Evolutionary conservation across 768 basidiomycete species (phyloP), one percentile per base, ranked within the genome.

Genomic region (Tricholoma sp.): DNA sequence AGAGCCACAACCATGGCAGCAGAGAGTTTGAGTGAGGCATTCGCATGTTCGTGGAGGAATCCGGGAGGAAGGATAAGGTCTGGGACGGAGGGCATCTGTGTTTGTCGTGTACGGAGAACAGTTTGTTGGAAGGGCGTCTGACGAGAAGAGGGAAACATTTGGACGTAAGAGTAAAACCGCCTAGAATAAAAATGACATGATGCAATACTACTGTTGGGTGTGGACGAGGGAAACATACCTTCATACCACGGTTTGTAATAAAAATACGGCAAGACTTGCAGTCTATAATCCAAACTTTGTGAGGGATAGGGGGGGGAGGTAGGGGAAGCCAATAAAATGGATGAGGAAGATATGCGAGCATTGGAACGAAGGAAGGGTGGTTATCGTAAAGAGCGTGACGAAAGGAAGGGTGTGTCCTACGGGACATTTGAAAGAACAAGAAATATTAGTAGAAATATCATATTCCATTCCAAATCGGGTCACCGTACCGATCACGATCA

Each of bases 211-310:
- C 12, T 5, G 54, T 56, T 35, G 22, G 46, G 45, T 34, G 24
- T 46, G 11, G 21, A 16, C 5, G 22, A 34, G 41, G 22, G 46
- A 18, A 12, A 64, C 64, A 34, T 63, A 83, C 89, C 80, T 89
- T 88, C 91, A 93, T 93, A 56, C 85, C 91, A 24, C 91, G 81
- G 68, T 93, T 91, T 14, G 90, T 89, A 50, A 93, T 71, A 66
- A 92, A 92, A 18, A 78, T 81, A 29, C 77, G 76, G 67, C 91
- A 93, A 6, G 82, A 76, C 61, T 78, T 83, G 72, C 91, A 94
- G 67, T 89, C 85, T 53, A 94, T 72, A 31, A 89, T 83, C 84
- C 88, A 92, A 54, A 93, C 89, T 69, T 86, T 87, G 70, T 89
- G 88, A 7, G 79, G 72, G 49, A 83, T 68, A 37, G 73, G 74